Evolutionary conservation across 768 basidiomycete genomes (phyloP).

Genomic region (Macrocybe gigantea): DNA sequence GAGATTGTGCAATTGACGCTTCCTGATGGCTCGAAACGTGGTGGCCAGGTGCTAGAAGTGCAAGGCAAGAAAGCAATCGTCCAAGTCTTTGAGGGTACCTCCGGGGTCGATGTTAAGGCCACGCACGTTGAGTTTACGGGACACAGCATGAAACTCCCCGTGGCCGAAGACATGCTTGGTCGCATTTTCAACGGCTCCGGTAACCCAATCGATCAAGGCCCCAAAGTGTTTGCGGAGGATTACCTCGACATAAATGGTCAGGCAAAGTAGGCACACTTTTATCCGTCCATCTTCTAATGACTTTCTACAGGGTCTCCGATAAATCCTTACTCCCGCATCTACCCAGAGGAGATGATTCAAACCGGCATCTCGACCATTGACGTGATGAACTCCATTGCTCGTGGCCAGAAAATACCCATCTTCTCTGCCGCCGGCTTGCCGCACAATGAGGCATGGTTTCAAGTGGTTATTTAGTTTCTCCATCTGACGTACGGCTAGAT

Average conservation of each 20-base stretch:
- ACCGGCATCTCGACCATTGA: constrained; percentile 99
- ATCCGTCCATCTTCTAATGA: constrained; percentile 5
- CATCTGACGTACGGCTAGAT: constrained; percentile 48
- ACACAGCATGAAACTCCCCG: constrained; percentile 97
- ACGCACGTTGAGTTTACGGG: constrained; percentile 99
- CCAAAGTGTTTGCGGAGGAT: constrained; percentile 98
- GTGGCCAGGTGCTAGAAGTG: constrained; percentile 97
- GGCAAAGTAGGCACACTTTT: constrained; percentile 15
- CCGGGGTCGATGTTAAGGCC: constrained; percentile 94
- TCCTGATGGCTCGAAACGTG: constrained; percentile 91
- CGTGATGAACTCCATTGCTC: constrained; percentile 97
- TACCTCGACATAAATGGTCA: constrained; percentile 98
- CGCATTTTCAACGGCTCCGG: constrained; percentile 99
- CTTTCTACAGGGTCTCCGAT: constrained; percentile 80
- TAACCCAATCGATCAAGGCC: constrained; percentile 96
- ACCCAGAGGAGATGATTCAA: constrained; percentile 99
- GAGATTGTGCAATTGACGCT: constrained; percentile 96
- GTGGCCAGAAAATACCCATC: constrained; percentile 99
- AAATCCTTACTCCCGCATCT: constrained; percentile 96
- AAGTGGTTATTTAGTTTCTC: neutral
- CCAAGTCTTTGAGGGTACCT: constrained; percentile 98
- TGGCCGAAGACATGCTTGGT: constrained; percentile 98
- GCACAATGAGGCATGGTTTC: constrained; percentile 82
- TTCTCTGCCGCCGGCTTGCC: constrained; percentile 99
- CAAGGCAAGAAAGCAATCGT: constrained; percentile 99